Evolutionary conservation across 176 grass and related monocot species (phyloP).

Genomic region (Areca catechu): DNA sequence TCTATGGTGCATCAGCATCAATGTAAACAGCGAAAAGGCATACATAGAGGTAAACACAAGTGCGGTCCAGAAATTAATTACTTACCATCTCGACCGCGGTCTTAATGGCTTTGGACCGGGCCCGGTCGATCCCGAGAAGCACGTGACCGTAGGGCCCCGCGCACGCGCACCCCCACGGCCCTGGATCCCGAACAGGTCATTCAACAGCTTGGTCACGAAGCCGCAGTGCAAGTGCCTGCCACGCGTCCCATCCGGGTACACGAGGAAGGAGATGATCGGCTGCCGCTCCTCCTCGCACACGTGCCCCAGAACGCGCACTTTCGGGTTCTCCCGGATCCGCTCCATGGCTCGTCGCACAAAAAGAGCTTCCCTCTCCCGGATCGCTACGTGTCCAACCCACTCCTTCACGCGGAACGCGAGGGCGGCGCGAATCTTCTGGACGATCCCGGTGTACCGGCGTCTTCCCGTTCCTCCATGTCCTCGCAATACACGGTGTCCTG

Average conservation of each 20-base stretch:
- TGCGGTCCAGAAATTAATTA: too few species aligned
- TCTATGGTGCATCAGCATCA: too few species aligned
- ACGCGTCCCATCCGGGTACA: slow-evolving; percentile 22
- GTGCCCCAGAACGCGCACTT: slow-evolving; percentile 48
- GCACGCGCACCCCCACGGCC: slow-evolving; percentile 71
- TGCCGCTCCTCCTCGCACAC: slow-evolving; percentile 24
- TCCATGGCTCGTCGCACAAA: slow-evolving; percentile 25
- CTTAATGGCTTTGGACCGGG: slow-evolving; percentile 43
- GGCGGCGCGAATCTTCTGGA: slow-evolving; percentile 64
- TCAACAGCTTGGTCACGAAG: slow-evolving; percentile 51
- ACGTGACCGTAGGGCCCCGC: slow-evolving; percentile 60
- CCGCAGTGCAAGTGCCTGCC: slow-evolving; percentile 47
- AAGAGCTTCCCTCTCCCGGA: slow-evolving; percentile 16
- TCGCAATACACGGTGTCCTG: slow-evolving; percentile 71
- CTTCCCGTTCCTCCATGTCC: slow-evolving; percentile 54
- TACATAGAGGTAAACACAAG: too few species aligned
- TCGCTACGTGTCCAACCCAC: slow-evolving; percentile 41
- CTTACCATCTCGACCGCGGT: slow-evolving; percentile 42
- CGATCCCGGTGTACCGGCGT: slow-evolving; percentile 50
- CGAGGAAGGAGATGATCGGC: slow-evolving; percentile 61
- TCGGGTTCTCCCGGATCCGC: slow-evolving; percentile 25
- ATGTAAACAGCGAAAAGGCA: too few species aligned
- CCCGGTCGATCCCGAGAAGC: slow-evolving; percentile 34
- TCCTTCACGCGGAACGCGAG: slow-evolving; percentile 77
- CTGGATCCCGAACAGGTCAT: slow-evolving; percentile 81